These are phyloP conservation scores for Flagelloscypha sp. DNA, from an alignment of 768 basidiomycete genomes.

Conservation along the genomic window DNA sequence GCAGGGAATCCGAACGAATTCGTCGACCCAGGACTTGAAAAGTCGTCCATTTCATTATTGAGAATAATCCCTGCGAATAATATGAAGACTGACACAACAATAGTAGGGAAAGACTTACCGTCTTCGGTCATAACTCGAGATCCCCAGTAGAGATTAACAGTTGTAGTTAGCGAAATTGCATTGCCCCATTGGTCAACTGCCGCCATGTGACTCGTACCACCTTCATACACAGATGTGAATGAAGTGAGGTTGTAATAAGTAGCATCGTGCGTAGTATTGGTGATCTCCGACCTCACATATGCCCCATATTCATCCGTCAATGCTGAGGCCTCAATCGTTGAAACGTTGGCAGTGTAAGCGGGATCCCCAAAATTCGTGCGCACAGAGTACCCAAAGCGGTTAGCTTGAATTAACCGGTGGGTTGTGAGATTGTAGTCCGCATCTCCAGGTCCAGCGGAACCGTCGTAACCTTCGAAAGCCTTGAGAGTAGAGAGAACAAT, in stretches of 20 bases:
- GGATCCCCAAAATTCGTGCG: constrained; percentile 27
- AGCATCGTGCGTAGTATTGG: constrained; percentile 19
- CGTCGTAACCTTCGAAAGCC: constrained; percentile 24
- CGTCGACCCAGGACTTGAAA: constrained; percentile 15
- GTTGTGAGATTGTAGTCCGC: constrained; percentile 23
- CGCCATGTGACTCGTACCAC: constrained; percentile 29
- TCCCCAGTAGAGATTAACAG: constrained; percentile 20
- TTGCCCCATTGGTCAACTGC: constrained; percentile 24
- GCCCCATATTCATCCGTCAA: constrained; percentile 18
- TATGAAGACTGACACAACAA: background rate
- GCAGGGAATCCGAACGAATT: constrained; percentile 30
- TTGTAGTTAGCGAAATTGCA: constrained; percentile 19
- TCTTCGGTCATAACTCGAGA: constrained; percentile 19
- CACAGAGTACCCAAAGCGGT: constrained; percentile 26
- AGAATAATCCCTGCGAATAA: constrained; percentile 7
- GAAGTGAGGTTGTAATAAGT: constrained; percentile 24
- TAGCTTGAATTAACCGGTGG: constrained; percentile 26
- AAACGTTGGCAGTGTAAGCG: constrained; percentile 29
- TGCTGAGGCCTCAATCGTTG: constrained; percentile 21
- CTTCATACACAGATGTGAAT: constrained; percentile 21
- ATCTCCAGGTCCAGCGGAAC: constrained; percentile 12
- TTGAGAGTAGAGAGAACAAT: constrained; percentile 28
- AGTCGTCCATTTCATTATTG: constrained; percentile 24
- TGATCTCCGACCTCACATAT: constrained; percentile 19
- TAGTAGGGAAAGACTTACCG: constrained; percentile 8